Conservation (phyloP, 2,329 filamentous ascomycete genomes). For the Talaromyces sp. region DNA sequence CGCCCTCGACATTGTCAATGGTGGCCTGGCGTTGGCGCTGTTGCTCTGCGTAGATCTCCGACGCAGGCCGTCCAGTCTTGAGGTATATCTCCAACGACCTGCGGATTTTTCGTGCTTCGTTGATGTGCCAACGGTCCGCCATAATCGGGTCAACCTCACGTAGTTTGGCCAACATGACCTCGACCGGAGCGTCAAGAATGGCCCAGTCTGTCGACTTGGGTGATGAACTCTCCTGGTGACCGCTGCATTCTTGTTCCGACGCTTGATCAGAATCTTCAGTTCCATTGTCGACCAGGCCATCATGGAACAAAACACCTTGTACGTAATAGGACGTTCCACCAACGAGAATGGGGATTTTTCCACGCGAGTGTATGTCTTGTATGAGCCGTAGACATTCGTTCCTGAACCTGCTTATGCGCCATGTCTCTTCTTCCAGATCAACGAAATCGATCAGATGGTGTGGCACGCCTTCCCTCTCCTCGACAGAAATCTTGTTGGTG, state of each 20-base stretch:
- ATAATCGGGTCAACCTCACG: constrained; percentile 80
- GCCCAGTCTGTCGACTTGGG: constrained; percentile 51
- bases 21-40: constrained; percentile 28
- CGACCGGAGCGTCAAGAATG: constrained; percentile 66
- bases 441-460: constrained; percentile 86
- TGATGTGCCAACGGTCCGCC: constrained; percentile 90
- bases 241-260: constrained; percentile 1
- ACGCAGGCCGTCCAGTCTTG: constrained; percentile 73
- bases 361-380: constrained; percentile 68
- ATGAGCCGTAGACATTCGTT: constrained; percentile 65
- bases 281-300: constrained; percentile 52
- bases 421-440: constrained; percentile 68
- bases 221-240: constrained; percentile 19
- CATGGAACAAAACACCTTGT: constrained; percentile 78
- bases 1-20: constrained; percentile 17
- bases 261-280: constrained; percentile 16
- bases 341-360: constrained; percentile 81
- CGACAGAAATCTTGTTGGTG: constrained; percentile 79
- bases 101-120: constrained; percentile 82
- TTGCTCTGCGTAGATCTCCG: constrained; percentile 82
- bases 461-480: constrained; percentile 72
- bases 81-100: constrained; percentile 88
- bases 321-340: constrained; percentile 96
- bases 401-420: constrained; percentile 76
- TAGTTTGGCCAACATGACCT: constrained; percentile 67